Evolutionary conservation across 2,329 filamentous ascomycete species (phyloP).

Genomic region (Colletotrichum magnum): DNA sequence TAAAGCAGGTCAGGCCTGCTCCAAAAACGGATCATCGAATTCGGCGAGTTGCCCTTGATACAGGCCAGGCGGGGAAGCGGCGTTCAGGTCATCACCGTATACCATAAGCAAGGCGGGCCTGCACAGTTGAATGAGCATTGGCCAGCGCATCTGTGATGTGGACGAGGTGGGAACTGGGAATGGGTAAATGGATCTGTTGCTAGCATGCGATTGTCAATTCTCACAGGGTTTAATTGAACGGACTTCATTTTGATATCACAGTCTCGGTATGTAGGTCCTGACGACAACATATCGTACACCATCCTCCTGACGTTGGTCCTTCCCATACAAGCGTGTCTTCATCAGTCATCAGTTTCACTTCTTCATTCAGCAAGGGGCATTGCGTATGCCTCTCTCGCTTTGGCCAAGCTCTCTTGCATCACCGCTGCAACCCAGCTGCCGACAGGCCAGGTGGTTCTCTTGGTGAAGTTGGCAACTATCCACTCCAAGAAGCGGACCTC

Average conservation of each 20-base stretch:
- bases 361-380: slow-evolving; percentile 14
- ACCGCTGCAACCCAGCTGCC: slow-evolving; percentile 22
- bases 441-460: slow-evolving; percentile 26
- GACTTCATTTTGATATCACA: too few relatives aligned
- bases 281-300: too few relatives aligned
- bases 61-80: too few relatives aligned
- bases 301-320: too few relatives aligned
- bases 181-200: not conserved
- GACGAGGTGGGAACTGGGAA: too few relatives aligned
- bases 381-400: slow-evolving; percentile 24
- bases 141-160: too few relatives aligned
- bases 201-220: not conserved
- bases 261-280: too few relatives aligned
- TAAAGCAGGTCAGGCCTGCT: slow-evolving; percentile 18
- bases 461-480: slow-evolving; percentile 28
- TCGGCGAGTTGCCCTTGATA: slow-evolving; percentile 9
- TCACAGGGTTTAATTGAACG: not conserved
- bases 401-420: slow-evolving; percentile 24
- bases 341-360: not conserved
- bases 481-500: slow-evolving; percentile 26
- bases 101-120: too few relatives aligned
- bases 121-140: not conserved
- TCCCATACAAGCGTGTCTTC: too few relatives aligned
- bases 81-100: too few relatives aligned
- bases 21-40: slow-evolving; percentile 18